A percentile compares a stretch with the other conserved stretches of the same genome.
Evolutionary conservation across 2,329 filamentous ascomycete genomes (phyloP).

Genomic region (Emericellopsis cladophorae): DNA sequence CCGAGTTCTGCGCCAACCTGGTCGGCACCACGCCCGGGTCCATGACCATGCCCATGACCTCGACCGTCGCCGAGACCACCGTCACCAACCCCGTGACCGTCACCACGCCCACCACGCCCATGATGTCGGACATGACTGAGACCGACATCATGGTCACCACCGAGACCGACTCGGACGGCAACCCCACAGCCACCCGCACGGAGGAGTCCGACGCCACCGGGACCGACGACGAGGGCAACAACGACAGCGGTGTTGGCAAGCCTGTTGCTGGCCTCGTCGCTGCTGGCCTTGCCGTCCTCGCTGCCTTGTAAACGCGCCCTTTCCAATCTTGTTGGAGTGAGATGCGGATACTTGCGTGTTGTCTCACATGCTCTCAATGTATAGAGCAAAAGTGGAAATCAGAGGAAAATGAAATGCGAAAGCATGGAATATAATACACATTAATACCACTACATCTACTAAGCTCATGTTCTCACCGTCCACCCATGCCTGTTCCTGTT

Average conservation of each 20-base stretch:
- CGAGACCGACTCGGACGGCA: not conserved
- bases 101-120: too few relatives aligned
- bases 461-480: too few relatives aligned
- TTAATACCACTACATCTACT: not conserved
- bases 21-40: too few relatives aligned
- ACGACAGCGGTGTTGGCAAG: not conserved
- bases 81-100: too few relatives aligned
- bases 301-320: not conserved
- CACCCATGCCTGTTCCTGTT: too few relatives aligned
- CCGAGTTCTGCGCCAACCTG: too few relatives aligned
- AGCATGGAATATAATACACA: not conserved
- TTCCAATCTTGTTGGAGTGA: not conserved
- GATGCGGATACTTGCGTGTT: not conserved
- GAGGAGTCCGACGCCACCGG: not conserved
- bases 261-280: slow-evolving; percentile 1
- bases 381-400: not conserved
- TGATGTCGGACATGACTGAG: not conserved
- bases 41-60: too few relatives aligned
- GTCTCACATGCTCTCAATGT: not conserved
- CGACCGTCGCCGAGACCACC: too few relatives aligned
- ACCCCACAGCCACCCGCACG: not conserved
- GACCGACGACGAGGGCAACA: not conserved
- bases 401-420: not conserved
- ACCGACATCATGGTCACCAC: not conserved
- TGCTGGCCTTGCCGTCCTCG: slow-evolving; percentile 8